Conservation (phyloP, 371 early-diverging fungal species). For the Rhizomucor pusillus region DNA sequence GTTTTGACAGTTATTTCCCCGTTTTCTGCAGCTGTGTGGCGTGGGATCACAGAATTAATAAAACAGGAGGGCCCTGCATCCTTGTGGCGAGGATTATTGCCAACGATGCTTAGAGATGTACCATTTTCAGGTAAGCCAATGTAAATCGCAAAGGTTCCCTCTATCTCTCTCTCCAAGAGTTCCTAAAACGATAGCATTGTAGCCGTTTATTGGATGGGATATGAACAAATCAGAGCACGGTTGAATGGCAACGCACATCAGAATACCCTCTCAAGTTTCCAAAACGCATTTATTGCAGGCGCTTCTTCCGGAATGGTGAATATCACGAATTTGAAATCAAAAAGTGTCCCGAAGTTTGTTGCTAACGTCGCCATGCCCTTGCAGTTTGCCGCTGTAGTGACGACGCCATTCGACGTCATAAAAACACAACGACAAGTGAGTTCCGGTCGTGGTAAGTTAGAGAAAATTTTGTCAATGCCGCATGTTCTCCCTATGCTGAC, state of each 20-base stretch:
- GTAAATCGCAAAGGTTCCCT: too few relatives aligned
- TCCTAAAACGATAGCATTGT: constrained; percentile 6
- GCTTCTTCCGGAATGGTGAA: constrained; percentile 75
- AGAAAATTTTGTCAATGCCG: background rate
- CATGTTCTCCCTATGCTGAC: background rate
- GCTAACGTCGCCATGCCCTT: too few relatives aligned
- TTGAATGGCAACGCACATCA: constrained; percentile 8
- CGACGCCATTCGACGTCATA: constrained; percentile 96
- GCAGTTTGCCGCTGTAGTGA: constrained; percentile 87
- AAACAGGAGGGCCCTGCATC: constrained; percentile 60
- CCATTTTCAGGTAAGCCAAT: constrained; percentile 33
- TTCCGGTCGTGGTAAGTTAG: constrained; percentile 18
- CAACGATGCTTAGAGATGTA: constrained; percentile 49
- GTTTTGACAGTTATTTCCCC: background rate
- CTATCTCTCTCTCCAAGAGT: too few relatives aligned
- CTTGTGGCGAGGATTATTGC: constrained; percentile 72
- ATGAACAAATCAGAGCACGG: constrained; percentile 66
- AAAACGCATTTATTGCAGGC: constrained; percentile 70
- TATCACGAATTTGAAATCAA: background rate
- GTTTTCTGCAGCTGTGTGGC: constrained; percentile 42
- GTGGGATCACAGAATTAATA: constrained; percentile 65
- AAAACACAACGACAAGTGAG: constrained; percentile 87
- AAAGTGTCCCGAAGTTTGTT: too few relatives aligned
- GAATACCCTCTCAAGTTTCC: constrained; percentile 41
- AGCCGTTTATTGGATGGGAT: constrained; percentile 91